Conservation (phyloP, 1,139 yeast species). For the Geotrichum restrictum region DNA sequence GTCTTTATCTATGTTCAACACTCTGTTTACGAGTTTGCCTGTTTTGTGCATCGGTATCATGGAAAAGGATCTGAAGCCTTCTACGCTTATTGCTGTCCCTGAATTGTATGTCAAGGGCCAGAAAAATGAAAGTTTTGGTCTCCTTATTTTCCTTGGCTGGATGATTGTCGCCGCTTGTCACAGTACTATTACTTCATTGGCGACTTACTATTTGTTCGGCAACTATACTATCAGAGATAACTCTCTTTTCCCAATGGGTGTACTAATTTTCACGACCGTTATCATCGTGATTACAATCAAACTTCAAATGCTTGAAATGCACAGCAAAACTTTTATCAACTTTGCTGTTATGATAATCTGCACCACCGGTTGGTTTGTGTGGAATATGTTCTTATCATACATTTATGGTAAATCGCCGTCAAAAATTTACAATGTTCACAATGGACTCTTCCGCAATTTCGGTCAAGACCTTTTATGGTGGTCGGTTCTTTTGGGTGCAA, state of each 20-base stretch:
- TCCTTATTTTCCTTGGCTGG: slow-evolving; percentile 71
- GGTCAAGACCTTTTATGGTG: slow-evolving; percentile 83
- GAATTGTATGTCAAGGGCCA: slow-evolving; percentile 81
- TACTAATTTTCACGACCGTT: slow-evolving; percentile 66
- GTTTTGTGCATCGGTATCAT: slow-evolving; percentile 93
- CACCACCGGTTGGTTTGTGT: slow-evolving; percentile 78
- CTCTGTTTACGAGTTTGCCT: slow-evolving; percentile 87
- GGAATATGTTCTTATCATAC: slow-evolving; percentile 75
- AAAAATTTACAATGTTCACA: slow-evolving; percentile 66
- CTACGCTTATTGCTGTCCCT: slow-evolving; percentile 87
- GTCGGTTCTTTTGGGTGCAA: slow-evolving; percentile 62
- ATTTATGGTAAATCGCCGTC: slow-evolving; percentile 57
- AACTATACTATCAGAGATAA: slow-evolving; percentile 60
- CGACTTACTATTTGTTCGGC: slow-evolving; percentile 67
- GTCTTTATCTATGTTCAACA: slow-evolving; percentile 96
- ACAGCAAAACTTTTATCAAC: slow-evolving; percentile 69
- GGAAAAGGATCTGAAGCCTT: slow-evolving; percentile 83
- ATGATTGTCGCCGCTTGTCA: slow-evolving; percentile 71
- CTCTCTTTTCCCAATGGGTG: slow-evolving; percentile 77
- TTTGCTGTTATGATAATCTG: slow-evolving; percentile 68
- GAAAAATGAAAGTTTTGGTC: slow-evolving; percentile 67
- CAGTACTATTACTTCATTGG: slow-evolving; percentile 66
- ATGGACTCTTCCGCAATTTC: slow-evolving; percentile 64
- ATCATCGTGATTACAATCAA: slow-evolving; percentile 71
- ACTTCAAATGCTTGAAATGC: slow-evolving; percentile 80